phyloP scores from a whole-genome alignment of 352 stramenopile species.

The Blastocystis sp. region DNA sequence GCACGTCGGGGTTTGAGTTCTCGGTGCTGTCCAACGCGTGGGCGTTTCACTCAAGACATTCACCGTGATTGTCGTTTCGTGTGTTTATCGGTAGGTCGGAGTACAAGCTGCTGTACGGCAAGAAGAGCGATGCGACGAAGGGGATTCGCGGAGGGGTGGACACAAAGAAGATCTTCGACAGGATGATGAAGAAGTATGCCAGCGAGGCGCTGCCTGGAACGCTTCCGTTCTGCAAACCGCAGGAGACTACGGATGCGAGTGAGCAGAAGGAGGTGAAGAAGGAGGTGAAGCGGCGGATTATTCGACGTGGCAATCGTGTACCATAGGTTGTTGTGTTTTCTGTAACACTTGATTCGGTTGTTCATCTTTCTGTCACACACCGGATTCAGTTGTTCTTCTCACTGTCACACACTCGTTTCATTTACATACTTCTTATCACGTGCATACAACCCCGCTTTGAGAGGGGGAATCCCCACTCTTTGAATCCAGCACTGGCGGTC shows the following conservation, averaged over 20 bases:
- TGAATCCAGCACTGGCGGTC: too few relatives aligned
- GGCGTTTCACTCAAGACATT: slow-evolving; percentile 20
- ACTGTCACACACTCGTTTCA: too few relatives aligned
- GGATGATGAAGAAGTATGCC: slow-evolving; percentile 17
- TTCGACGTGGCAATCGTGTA: neutral
- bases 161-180: slow-evolving; percentile 25
- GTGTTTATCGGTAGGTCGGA: neutral
- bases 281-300: neutral
- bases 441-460: too few relatives aligned
- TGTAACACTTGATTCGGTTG: neutral
- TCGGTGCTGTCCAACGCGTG: slow-evolving; percentile 45
- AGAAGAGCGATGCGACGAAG: slow-evolving; percentile 53
- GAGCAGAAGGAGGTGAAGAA: neutral
- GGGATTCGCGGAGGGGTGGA: slow-evolving; percentile 8
- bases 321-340: neutral
- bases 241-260: neutral
- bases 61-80: neutral
- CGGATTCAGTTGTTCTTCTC: neutral
- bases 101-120: neutral
- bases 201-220: neutral
- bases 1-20: slow-evolving; percentile 34
- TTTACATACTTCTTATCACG: too few relatives aligned
- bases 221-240: neutral
- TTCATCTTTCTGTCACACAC: too few relatives aligned
- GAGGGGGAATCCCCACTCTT: too few relatives aligned